phyloP scores from a whole-genome alignment of 2,329 filamentous ascomycete genomes.

The Penicillium sp. region DNA sequence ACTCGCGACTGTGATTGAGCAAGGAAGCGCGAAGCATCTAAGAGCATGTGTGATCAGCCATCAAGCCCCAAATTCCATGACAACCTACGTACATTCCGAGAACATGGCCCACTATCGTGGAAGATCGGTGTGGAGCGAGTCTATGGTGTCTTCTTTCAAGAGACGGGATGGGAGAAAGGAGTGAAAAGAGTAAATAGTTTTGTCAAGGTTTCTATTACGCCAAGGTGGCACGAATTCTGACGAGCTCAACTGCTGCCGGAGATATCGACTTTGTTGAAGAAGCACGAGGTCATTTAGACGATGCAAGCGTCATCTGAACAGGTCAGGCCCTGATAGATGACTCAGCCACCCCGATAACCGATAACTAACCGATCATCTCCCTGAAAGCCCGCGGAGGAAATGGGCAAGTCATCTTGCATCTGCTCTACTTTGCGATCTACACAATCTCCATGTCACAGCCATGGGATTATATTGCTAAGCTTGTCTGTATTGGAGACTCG shows the following conservation, averaged over 20 bases:
- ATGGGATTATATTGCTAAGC: conserved; percentile 99
- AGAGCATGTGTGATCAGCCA: conserved; percentile 22
- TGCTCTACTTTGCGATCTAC: conserved; percentile 3
- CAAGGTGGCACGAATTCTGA: too few relatives aligned
- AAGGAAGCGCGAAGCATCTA: conserved; percentile 94
- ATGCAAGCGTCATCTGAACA: conserved; percentile 35
- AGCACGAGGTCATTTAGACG: conserved; percentile 15
- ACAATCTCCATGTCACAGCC: conserved; percentile 48
- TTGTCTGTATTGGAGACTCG: conserved; percentile 94
- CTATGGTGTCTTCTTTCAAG: neutral
- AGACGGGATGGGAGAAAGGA: neutral
- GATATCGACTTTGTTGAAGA: neutral
- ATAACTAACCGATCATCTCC: conserved; percentile 1
- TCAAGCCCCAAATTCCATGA: too few relatives aligned
- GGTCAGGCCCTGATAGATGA: conserved; percentile 34
- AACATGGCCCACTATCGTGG: conserved; percentile 54
- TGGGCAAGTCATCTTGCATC: conserved; percentile 4
- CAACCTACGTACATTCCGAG: conserved; percentile 70
- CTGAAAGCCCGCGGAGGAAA: conserved; percentile 6
- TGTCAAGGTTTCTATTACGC: too few relatives aligned
- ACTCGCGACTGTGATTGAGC: conserved; percentile 92
- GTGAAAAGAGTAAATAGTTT: neutral
- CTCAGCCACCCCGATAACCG: conserved; percentile 23
- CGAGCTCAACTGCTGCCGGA: neutral
- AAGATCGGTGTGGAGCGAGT: conserved; percentile 7